Conservation (phyloP, 2,329 filamentous ascomycete genomes). For the Zymoseptoria brevis region DNA sequence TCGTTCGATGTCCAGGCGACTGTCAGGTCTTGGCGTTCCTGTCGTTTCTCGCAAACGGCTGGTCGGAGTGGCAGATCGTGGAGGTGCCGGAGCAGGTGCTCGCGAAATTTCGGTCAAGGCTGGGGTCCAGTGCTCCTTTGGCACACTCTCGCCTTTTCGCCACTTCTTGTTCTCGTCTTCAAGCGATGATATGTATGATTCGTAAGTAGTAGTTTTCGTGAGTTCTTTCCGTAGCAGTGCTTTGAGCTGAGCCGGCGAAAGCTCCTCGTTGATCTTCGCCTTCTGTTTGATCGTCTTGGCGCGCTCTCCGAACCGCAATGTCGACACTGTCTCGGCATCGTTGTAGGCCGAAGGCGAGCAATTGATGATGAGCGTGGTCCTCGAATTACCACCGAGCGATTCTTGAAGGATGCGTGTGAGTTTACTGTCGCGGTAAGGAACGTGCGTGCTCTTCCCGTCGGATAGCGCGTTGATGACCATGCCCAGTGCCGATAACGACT, state of each 20-base stretch:
- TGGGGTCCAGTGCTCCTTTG: slow-evolving; percentile 79
- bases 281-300: slow-evolving; percentile 99
- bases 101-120: slow-evolving; percentile 46
- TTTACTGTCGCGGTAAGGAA: slow-evolving; percentile 97
- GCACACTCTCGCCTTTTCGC: slow-evolving; percentile 80
- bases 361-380: slow-evolving; percentile 98
- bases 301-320: slow-evolving; percentile 86
- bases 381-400: slow-evolving; percentile 91
- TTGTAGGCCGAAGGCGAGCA: slow-evolving; percentile 99
- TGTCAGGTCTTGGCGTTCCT: slow-evolving; percentile 50
- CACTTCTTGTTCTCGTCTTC: slow-evolving; percentile 81
- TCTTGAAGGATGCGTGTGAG: slow-evolving; percentile 96
- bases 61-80: slow-evolving; percentile 54
- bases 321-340: slow-evolving; percentile 87
- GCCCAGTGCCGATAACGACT: slow-evolving; percentile 92
- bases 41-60: slow-evolving; percentile 44
- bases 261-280: slow-evolving; percentile 97
- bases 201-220: slow-evolving; percentile 78
- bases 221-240: slow-evolving; percentile 86
- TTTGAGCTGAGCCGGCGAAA: slow-evolving; percentile 93
- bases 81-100: slow-evolving; percentile 38
- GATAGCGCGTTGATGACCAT: slow-evolving; percentile 99
- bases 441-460: slow-evolving; percentile 90
- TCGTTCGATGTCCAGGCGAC: slow-evolving; percentile 62
- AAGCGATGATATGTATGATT: slow-evolving; percentile 72